Evolutionary conservation across 2,329 filamentous ascomycete species (phyloP), one percentile per base, ranked within the genome.

Genomic region (Bisporella sp.): DNA sequence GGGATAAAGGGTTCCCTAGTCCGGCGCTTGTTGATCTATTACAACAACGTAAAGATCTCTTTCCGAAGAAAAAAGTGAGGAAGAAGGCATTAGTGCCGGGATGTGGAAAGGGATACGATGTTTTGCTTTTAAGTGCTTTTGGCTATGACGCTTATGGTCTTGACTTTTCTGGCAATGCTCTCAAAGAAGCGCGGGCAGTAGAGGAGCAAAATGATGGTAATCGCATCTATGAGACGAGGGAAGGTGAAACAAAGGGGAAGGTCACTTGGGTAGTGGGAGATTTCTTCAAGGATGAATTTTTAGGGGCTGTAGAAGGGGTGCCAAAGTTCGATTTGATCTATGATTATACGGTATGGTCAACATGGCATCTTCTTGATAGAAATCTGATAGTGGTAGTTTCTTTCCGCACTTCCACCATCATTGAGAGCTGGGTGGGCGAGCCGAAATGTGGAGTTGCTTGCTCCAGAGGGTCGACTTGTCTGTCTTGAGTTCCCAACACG

Each of bases 31-130:
- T 70, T 42, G 78, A 82, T 59, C 58, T 79, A 11, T 67, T 82
- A 31, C 55, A 64, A 45, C 68, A 74, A 53, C 69, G 72, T 1
- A 59, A 67, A 9, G 72, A 75, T 51, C 68, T 78, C 47, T 67
- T 78, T 8, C 49, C 53, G 21, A 13, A 39, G 39, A 44, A 47
- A 42, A 12, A 53, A 49, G 67, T 31, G 60, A 70, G 66, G 50
- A 58, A 69, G 49, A 78, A 77, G 59, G 89, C 84, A 1, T 72
- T 95, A 6, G 85, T 95, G 0, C 87, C 89, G 0, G 89, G 89
- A 5, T 95, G 89, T 67, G 90, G 89, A 0, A 78, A 79, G 44
- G 90, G 89, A 5, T 85, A 93, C 62, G 90, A 95, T 69, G 86
- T 89, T 1, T 73, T 89, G 7, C 73, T 95, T 37, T 75, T 95